Evolutionary conservation across 1,284 basidiomycete species (phyloP).

Genomic region (Naganishia albida): DNA sequence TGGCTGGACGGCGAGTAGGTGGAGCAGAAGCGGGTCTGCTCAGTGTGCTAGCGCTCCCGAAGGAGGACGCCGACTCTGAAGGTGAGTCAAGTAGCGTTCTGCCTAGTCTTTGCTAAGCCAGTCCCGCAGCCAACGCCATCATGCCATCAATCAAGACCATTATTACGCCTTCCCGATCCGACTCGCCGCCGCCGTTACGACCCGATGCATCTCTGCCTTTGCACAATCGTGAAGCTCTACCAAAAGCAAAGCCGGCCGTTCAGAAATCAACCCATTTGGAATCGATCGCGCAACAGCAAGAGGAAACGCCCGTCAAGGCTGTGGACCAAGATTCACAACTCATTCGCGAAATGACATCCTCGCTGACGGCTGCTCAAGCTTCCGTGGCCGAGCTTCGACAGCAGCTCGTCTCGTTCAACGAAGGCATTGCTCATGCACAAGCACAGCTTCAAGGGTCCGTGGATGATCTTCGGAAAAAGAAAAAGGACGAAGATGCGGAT

Average conservation of each 20-base stretch:
- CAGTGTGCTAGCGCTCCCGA: constrained; percentile 30
- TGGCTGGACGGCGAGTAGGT: constrained; percentile 17
- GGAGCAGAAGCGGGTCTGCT: constrained; percentile 31
- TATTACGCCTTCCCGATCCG: constrained; percentile 23
- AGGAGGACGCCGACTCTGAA: constrained; percentile 12
- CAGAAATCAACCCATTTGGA: constrained; percentile 37
- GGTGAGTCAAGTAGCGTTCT: constrained; percentile 2
- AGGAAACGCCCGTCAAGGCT: constrained; percentile 37
- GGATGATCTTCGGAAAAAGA: constrained; percentile 70
- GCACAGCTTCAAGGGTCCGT: constrained; percentile 69
- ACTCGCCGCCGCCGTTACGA: constrained; percentile 72
- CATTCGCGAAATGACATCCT: constrained; percentile 72
- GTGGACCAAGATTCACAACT: constrained; percentile 58
- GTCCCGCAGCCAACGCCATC: not conserved
- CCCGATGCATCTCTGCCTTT: constrained; percentile 74
- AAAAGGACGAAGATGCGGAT: constrained; percentile 78
- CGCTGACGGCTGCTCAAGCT: constrained; percentile 69
- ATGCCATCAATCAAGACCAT: constrained; percentile 2
- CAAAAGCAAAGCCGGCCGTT: constrained; percentile 28
- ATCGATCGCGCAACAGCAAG: constrained; percentile 41
- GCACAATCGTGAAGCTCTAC: constrained; percentile 53
- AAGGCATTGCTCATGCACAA: constrained; percentile 65
- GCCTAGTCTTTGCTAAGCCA: not conserved
- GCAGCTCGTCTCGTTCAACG: constrained; percentile 73
- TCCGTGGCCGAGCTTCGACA: constrained; percentile 69